Evolutionary conservation across 2,329 filamentous ascomycete genomes (phyloP).

Genomic region (Xylaria digitata): DNA sequence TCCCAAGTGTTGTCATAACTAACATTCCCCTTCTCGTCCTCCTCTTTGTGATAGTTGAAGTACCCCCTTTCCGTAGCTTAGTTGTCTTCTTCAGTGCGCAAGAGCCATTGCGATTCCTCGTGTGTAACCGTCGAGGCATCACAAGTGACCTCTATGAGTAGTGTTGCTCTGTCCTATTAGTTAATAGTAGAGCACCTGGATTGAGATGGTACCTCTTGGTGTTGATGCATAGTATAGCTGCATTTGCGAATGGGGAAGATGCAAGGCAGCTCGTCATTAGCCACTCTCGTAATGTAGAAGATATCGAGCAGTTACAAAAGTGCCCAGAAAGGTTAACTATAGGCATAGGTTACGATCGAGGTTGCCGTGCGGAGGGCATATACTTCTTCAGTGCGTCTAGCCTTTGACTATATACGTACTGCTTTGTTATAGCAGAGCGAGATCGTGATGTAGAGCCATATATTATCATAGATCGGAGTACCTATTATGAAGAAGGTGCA

Average conservation of each 20-base stretch:
- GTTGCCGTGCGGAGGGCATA: neutral
- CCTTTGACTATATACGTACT: neutral
- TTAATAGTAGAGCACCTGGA: neutral
- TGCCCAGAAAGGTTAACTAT: neutral
- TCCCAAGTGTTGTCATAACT: too few species aligned
- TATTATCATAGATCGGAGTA: neutral
- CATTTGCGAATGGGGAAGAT: neutral
- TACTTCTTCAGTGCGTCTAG: neutral
- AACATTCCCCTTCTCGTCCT: too few species aligned
- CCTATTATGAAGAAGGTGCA: neutral
- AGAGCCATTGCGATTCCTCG: too few species aligned
- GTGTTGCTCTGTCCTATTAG: neutral
- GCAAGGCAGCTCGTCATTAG: neutral
- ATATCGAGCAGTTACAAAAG: neutral
- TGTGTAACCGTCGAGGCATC: too few species aligned
- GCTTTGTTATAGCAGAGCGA: neutral
- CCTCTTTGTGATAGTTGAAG: too few species aligned
- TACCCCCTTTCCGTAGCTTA: too few species aligned
- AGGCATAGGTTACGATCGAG: neutral
- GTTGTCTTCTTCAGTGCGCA: too few species aligned
- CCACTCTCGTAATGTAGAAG: neutral
- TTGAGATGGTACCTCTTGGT: neutral
- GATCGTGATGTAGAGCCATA: neutral
- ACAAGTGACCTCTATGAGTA: too few species aligned
- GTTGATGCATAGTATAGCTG: neutral